Evolutionary conservation across 2,329 filamentous ascomycete genomes (phyloP), one percentile per base, ranked within the genome.

Genomic region (Sphaerulina populicola): DNA sequence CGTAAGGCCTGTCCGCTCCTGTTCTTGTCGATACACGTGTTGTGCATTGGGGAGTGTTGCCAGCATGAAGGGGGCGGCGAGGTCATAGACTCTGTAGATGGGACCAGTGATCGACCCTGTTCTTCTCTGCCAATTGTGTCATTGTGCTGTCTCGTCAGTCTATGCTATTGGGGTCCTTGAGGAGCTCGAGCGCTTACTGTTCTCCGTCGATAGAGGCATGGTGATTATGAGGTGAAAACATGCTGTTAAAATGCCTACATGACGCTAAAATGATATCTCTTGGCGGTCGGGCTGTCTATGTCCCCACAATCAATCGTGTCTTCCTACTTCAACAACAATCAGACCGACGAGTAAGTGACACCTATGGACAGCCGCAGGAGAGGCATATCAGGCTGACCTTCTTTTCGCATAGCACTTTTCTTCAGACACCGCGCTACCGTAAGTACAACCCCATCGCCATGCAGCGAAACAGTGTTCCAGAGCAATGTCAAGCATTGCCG

Each of bases 311-410:
- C 31, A 9, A 8, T 35, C 31, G 3, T 35, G 14, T 14, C 10
- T 11, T 29, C 38, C 41, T 37, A 31, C 46, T 48, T 35, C 15
- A 37, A 48, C 46, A 48, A 48, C 46, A 14, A 42, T 37, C 38
- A 29, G 14, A 10, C 27, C 46, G 39, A 18, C 7, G 10, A 14
- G 46, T 48, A 48, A 42, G 46, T 42, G 9, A 42, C 12, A 6
- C 23, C 36, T 14, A 18, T 7, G 14, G 10, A 12, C 44, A 31
- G 41, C 15, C 29, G 21, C 37, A 40, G 30, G 10, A 42, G 8
- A 29, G 37, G 9, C 12, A 27, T 35, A 15, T 11, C 37, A 31
- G 5, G 30, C 46, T 48, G 27, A 48, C 29, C 10, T 48, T 37
- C 46, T 42, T 42, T 29, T 42, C 29, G 35, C 23, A 29, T 35